Evolutionary conservation across 2,329 filamentous ascomycete species (phyloP), one percentile per base, ranked within the genome.

Genomic region (Trichoderma afroharzianum): DNA sequence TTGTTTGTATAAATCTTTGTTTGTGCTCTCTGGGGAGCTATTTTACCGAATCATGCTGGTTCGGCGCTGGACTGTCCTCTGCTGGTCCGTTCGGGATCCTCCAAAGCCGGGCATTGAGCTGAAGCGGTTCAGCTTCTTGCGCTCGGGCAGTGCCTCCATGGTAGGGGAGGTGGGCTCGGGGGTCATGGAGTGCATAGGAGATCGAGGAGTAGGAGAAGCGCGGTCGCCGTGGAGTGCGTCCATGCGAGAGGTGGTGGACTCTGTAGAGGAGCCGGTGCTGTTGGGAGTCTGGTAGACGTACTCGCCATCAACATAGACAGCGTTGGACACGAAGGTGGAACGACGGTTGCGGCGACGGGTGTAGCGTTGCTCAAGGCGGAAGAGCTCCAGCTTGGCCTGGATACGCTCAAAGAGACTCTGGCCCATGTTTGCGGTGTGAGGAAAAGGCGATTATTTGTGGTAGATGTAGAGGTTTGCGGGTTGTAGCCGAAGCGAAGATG

Each of bases 311-410:
- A 98, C 92, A 82, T 98, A 98, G 80, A 93, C 88, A 33, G 94
- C 95, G 78, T 93, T 94, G 79, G 93, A 94, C 79, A 92, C 90
- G 81, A 97, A 97, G 73, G 93, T 96, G 69, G 91, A 95, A 81
- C 95, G 93, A 77, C 95, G 93, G 77, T 90, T 83, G 78, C 95
- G 94, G 80, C 94, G 92, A 78, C 92, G 92, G 66, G 95, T 97
- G 86, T 98, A 98, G 77, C 94, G 92, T 85, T 98, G 92, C 85
- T 98, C 95, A 76, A 98, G 91, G 63, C 94, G 93, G 87, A 97
- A 96, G 79, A 98, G 90, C 86, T 98, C 94, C 78, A 97, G 85
- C 86, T 92, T 89, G 72, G 88, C 86, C 76, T 90, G 86, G 80
- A 91, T 87, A 80, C 87, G 86, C 73, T 88, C 85, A 76, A 91